Evolutionary conservation across 1,139 yeast species (phyloP).

Genomic region (Sporopachydermia cereana): DNA sequence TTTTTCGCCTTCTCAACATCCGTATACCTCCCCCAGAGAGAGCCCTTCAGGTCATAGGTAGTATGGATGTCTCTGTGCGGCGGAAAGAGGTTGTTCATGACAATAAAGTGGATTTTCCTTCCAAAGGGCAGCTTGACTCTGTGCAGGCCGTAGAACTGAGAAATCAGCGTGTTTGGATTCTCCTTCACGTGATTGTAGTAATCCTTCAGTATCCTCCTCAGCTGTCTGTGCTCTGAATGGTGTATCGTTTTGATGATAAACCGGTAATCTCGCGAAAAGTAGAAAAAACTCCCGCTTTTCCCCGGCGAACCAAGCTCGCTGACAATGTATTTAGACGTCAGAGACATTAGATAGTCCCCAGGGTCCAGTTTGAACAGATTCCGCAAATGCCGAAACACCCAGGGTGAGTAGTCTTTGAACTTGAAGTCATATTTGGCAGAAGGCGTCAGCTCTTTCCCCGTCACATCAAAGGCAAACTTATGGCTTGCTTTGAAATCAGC

Average conservation of each 20-base stretch:
- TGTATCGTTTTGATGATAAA: slow-evolving; percentile 94
- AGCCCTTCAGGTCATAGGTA: slow-evolving; percentile 88
- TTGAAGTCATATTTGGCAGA: slow-evolving; percentile 91
- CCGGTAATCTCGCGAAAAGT: slow-evolving; percentile 85
- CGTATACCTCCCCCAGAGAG: slow-evolving; percentile 74
- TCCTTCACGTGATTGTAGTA: slow-evolving; percentile 72
- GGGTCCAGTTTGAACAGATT: slow-evolving; percentile 79
- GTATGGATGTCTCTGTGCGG: slow-evolving; percentile 82
- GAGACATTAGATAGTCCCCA: slow-evolving; percentile 85
- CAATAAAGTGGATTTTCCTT: slow-evolving; percentile 83
- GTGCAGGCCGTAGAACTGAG: slow-evolving; percentile 93
- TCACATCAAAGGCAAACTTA: slow-evolving; percentile 75
- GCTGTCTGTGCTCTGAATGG: slow-evolving; percentile 80
- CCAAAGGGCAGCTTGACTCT: slow-evolving; percentile 82
- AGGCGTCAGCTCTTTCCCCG: slow-evolving; percentile 85
- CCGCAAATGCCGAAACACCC: slow-evolving; percentile 81
- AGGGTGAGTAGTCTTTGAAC: slow-evolving; percentile 93
- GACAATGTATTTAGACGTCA: slow-evolving; percentile 85
- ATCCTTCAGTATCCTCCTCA: slow-evolving; percentile 60
- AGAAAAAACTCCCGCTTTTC: slow-evolving; percentile 91
- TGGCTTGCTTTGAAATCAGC: slow-evolving; percentile 61
- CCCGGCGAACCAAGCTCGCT: slow-evolving; percentile 95
- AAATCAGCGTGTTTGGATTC: slow-evolving; percentile 79
- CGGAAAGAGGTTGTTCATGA: slow-evolving; percentile 95
- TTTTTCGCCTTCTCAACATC: slow-evolving; percentile 22